These are phyloP conservation scores for Ceratocystis alfenasii DNA, from an alignment of 2,329 filamentous ascomycete genomes.

Conservation along the genomic window DNA sequence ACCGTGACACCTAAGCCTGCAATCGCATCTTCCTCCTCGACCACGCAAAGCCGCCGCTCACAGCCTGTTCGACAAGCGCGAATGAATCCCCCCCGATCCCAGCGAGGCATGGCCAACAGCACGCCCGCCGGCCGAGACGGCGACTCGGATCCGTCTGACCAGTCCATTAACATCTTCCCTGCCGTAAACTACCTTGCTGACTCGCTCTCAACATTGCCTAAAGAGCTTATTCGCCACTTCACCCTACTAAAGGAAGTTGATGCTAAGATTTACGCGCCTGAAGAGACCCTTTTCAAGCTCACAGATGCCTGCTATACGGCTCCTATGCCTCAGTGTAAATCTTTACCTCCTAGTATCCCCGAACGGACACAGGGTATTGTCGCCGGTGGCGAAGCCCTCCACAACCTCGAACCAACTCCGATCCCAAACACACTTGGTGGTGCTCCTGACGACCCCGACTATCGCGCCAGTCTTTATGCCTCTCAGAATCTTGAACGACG, in stretches of 20 bases:
- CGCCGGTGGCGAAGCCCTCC: conserved; percentile 19
- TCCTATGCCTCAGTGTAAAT: conserved; percentile 24
- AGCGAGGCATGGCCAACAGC: conserved; percentile 30
- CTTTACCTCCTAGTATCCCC: conserved; percentile 11
- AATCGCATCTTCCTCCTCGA: background rate
- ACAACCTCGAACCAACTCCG: conserved; percentile 25
- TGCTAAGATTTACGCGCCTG: conserved; percentile 83
- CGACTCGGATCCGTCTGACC: conserved; percentile 34
- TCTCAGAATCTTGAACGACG: conserved; percentile 43
- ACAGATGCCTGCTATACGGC: conserved; percentile 51
- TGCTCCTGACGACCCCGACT: conserved; percentile 28
- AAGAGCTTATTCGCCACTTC: conserved; percentile 90
- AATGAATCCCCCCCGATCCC: conserved; percentile 45
- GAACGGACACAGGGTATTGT: conserved; percentile 1
- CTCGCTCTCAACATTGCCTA: conserved; percentile 79
- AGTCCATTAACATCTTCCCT: conserved; percentile 55
- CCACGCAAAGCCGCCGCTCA: conserved; percentile 42
- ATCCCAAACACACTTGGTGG: conserved; percentile 34
- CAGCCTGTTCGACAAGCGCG: conserved; percentile 55
- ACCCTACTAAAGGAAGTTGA: conserved; percentile 95
- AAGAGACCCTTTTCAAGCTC: conserved; percentile 67
- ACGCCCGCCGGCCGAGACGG: conserved; percentile 35
- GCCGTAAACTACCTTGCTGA: conserved; percentile 72
- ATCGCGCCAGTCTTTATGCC: conserved; percentile 6
- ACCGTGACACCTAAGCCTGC: conserved; percentile 25